Evolutionary conservation across 2,329 filamentous ascomycete genomes (phyloP).

Genomic region (Boeremia exigua): DNA sequence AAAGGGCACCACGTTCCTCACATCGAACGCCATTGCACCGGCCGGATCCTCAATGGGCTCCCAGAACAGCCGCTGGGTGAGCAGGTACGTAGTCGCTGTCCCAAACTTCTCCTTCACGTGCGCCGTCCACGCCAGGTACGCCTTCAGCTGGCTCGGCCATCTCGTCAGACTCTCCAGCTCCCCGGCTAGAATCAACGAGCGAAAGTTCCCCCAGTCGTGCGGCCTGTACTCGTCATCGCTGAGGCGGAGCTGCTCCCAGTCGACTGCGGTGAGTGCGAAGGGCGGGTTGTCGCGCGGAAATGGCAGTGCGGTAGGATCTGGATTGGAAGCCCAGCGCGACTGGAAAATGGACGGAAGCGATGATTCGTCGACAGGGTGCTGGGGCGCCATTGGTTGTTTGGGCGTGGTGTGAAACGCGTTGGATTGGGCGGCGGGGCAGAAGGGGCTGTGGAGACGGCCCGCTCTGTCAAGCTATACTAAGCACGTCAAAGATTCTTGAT

Average conservation of each 20-base stretch:
- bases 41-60: conserved; percentile 23
- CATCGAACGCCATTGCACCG: conserved; percentile 46
- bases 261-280: conserved; percentile 44
- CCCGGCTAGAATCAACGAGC: conserved; percentile 51
- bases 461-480: conserved; percentile 8
- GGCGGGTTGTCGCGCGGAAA: conserved; percentile 43
- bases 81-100: conserved; percentile 63
- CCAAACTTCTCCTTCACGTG: conserved; percentile 63
- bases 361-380: conserved; percentile 25
- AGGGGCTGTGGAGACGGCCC: conserved; percentile 4
- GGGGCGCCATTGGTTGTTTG: conserved; percentile 19
- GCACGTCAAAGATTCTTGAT: neutral
- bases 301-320: conserved; percentile 43
- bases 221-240: conserved; percentile 41
- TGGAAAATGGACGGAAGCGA: conserved; percentile 42
- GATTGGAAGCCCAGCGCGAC: conserved; percentile 35
- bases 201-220: conserved; percentile 45
- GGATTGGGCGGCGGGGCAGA: conserved; percentile 11
- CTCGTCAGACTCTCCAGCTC: conserved; percentile 64
- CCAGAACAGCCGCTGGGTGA: conserved; percentile 63
- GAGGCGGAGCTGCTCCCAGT: conserved; percentile 43
- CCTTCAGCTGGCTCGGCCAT: conserved; percentile 63
- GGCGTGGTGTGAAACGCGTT: conserved; percentile 9
- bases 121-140: conserved; percentile 65
- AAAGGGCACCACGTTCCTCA: conserved; percentile 59